These are phyloP conservation scores for Pseudotulostoma volvatum DNA, from an alignment of 495 filamentous ascomycete species.

Conservation along the genomic window DNA sequence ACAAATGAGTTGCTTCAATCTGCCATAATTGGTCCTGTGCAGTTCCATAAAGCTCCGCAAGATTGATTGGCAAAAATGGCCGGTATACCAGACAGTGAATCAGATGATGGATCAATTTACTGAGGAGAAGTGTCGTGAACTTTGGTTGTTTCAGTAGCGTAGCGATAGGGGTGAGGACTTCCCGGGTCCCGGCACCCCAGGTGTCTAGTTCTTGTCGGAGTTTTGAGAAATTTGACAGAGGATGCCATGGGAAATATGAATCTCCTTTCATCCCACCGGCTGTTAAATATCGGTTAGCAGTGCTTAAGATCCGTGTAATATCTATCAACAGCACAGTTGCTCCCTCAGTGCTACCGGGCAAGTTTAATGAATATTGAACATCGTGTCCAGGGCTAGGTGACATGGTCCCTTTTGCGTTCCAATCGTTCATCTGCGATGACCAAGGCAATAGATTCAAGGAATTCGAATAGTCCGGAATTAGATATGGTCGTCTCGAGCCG, in stretches of 20 bases:
- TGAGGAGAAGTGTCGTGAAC: constrained; percentile 59
- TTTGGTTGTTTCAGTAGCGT: constrained; percentile 61
- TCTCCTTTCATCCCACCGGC: constrained; percentile 77
- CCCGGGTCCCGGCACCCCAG: constrained; percentile 68
- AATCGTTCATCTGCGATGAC: constrained; percentile 32
- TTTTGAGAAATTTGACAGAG: constrained; percentile 66
- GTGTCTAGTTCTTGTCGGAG: constrained; percentile 71
- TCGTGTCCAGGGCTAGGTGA: constrained; percentile 55
- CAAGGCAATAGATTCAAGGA: constrained; percentile 55
- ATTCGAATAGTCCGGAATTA: constrained; percentile 60
- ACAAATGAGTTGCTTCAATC: constrained; percentile 72
- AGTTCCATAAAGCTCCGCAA: constrained; percentile 57
- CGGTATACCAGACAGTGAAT: constrained; percentile 74
- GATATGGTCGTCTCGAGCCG: constrained; percentile 60
- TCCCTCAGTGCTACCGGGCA: constrained; percentile 49
- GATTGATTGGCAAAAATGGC: constrained; percentile 69
- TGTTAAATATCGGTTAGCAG: constrained; percentile 70
- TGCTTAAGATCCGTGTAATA: constrained; percentile 63
- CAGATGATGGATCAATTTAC: constrained; percentile 71
- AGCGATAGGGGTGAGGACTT: constrained; percentile 59
- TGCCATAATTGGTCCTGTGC: constrained; percentile 84
- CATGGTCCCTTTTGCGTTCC: constrained; percentile 53
- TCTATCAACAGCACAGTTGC: constrained; percentile 62
- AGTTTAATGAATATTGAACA: constrained; percentile 47
- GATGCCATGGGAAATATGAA: constrained; percentile 79